Percentiles rank a stretch among this genome's conserved stretches.
phyloP scores from a whole-genome alignment of 164 flowering plant genomes.

The Stephania japonica region DNA sequence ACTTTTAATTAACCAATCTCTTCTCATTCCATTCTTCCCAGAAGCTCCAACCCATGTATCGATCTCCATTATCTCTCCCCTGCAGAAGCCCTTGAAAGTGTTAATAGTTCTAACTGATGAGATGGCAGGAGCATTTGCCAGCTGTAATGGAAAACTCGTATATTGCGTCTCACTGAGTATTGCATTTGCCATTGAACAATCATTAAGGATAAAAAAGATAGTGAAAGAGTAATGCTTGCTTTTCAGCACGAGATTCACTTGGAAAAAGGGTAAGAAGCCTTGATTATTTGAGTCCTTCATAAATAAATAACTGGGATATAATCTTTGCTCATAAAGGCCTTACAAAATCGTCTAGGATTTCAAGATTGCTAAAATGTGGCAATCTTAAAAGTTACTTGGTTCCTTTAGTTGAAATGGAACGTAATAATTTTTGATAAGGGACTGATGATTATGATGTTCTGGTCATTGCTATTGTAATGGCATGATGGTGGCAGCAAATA shows the following conservation, averaged over 20 bases:
- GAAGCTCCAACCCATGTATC: conserved; percentile 64
- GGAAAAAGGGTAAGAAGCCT: background rate
- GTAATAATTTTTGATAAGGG: too few species aligned
- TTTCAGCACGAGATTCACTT: background rate
- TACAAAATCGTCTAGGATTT: too few species aligned
- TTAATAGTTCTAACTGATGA: background rate
- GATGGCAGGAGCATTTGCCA: background rate
- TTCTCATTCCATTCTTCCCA: conserved; percentile 56
- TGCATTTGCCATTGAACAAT: background rate
- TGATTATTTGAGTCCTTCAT: background rate
- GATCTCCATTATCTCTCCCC: conserved; percentile 56
- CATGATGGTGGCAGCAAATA: too few species aligned
- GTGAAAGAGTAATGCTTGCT: background rate
- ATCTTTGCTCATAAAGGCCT: too few species aligned
- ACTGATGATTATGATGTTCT: too few species aligned
- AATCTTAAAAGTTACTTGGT: too few species aligned
- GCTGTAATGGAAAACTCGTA: background rate
- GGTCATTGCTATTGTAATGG: too few species aligned
- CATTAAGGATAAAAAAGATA: background rate
- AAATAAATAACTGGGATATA: background rate
- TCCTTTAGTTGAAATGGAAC: too few species aligned
- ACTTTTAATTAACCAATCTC: conserved; percentile 51
- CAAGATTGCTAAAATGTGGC: too few species aligned
- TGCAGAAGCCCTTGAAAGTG: conserved; percentile 13
- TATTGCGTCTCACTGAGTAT: background rate